Evolutionary conservation across 176 grass and related monocot species (phyloP), one percentile per base, ranked within the genome.

Genomic region (Oryza australiensis): DNA sequence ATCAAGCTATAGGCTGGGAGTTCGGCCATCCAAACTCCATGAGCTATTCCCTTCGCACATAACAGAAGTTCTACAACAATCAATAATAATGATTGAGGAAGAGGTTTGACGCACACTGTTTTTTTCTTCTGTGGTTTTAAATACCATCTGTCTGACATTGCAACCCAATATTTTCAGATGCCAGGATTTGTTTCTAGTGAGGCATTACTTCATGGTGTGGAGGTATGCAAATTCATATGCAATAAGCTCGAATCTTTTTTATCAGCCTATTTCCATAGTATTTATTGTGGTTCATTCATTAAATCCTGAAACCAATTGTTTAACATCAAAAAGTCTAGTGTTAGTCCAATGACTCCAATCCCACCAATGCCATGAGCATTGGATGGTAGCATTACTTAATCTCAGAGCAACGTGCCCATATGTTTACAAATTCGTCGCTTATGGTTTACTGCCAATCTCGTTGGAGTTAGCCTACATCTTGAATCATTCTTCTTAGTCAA

Each of bases 161-260:
- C 64, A 74, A 64, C 65, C 18, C 34, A 62, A 75, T 83, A 81
- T 69, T 74, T 93, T 80, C 79, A 95, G 95, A 75, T 98, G 75
- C 95, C 92, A 66, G 90, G 95, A 79, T 98, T 89, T 84, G 64
- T 95, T 68, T 89, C 86, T 66, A 89, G 80, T 6, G 87, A 98
- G 60, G 95, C 90, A 75, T 88, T 98, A 43, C 92, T 98, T 83
- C 95, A 98, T 91, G 95, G 95, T 82, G 95, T 98, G 30, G 95
- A 98, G 95, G 95, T 98, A 90, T 79, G 66, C 37, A 66, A 35
- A 70, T 89, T 59, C 5, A 15, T 57, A 53, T 14, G 24, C 32
- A 37, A 65, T 34, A 71, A 34, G 32, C 41, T 66, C 33, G 34
- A 34, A 1, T 74, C 26, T 37, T 63, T 75, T 59, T 37, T 8